Evolutionary conservation across 352 stramenopile species (phyloP), one percentile per base, ranked within the genome.

Genomic region (Phytophthora boehmeriae): DNA sequence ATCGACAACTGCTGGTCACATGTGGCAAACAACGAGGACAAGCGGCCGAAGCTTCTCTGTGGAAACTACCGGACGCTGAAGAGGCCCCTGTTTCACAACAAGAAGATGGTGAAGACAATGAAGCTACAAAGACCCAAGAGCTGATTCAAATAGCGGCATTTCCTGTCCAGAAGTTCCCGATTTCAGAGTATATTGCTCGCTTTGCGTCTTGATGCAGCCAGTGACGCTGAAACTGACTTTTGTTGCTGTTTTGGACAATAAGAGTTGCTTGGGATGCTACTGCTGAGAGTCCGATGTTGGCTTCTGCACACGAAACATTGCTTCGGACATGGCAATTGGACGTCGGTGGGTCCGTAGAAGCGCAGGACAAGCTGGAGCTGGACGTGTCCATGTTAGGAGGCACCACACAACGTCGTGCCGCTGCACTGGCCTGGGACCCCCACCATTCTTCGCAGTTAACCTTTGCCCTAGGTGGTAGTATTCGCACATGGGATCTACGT

Each of bases 401-500:
- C 5, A 59, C 88, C 2, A 72, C 54, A 0, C 72, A 76, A 28
- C 66, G 43, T 60, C 46, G 54, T 2, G 63, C 55, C 8, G 59
- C 46, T 32, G 69, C 76, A 0, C 61, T 94, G 44, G 68, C 68
- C 11, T 97, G 88, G 88, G 88, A 97, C 25, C 91, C 91, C 46
- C 91, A 97, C 51, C 75, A 95, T 50, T 61, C 61, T 16, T 75
- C 80, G 16, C 74, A 87, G 43, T 30, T 96, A 17, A 79, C 84
- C 3, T 89, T 81, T 39, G 82, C 83, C 14, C 71, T 85, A 25
- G 90, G 86, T 34, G 61, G 73, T 9, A 73, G 48, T 35, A 66
- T 96, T n/a, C 72, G 83, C 42, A 90, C 72, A 47, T 96, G 85
- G 89, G 88, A 97, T 59, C 55, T 88, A 0, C 78, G 86, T 17